These are phyloP conservation scores for Malassezia obtusa DNA, from an alignment of 1,284 basidiomycete species.

Conservation along the genomic window DNA sequence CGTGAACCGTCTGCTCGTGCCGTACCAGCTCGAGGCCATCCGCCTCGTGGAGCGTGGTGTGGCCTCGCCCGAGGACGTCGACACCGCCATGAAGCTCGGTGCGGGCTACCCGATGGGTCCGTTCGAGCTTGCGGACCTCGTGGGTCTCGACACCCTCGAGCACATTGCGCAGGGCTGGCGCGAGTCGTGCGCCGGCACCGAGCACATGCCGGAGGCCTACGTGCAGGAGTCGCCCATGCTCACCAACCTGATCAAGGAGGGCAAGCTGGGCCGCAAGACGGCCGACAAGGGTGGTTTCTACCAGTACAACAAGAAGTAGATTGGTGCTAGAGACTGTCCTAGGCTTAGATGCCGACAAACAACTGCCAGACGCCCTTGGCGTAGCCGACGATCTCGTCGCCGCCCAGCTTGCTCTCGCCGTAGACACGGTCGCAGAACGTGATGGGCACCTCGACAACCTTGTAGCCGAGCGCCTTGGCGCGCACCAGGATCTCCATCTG, in stretches of 20 bases:
- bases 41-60: conserved; percentile 56
- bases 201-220: conserved; percentile 50
- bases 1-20: conserved; percentile 54
- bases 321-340: background rate
- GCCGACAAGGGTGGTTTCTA: conserved; percentile 52
- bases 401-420: conserved; percentile 80
- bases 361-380: conserved; percentile 72
- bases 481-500: conserved; percentile 97
- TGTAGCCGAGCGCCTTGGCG: conserved; percentile 68
- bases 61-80: conserved; percentile 55
- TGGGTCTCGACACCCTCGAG: conserved; percentile 52
- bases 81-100: conserved; percentile 57
- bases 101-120: conserved; percentile 54
- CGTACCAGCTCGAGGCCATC: conserved; percentile 56
- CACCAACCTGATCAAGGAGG: conserved; percentile 53
- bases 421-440: conserved; percentile 87
- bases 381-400: conserved; percentile 78
- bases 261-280: conserved; percentile 54
- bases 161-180: conserved; percentile 55
- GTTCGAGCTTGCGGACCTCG: conserved; percentile 55
- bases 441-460: conserved; percentile 78
- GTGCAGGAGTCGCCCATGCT: conserved; percentile 51
- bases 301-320: conserved; percentile 37
- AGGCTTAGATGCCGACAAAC: conserved; percentile 50
- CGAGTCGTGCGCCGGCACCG: conserved; percentile 50